Evolutionary conservation across 768 basidiomycete species (phyloP).

Genomic region (Leccinum subtestaceum): DNA sequence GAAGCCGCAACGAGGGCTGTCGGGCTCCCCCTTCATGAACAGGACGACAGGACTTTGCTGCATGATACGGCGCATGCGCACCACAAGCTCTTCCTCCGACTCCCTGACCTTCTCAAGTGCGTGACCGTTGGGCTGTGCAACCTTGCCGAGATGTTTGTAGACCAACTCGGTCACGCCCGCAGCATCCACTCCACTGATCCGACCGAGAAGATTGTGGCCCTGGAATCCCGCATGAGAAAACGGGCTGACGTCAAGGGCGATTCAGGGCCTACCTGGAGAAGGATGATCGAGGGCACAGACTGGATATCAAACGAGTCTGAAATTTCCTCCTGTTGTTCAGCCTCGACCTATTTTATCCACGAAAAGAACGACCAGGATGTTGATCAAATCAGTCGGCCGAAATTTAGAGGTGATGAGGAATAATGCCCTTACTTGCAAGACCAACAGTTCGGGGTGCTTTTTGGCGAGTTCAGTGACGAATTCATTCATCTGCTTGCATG

Average conservation of each 20-base stretch:
- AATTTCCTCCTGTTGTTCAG: slow-evolving; percentile 77
- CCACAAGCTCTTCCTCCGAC: slow-evolving; percentile 62
- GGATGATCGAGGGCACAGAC: slow-evolving; percentile 79
- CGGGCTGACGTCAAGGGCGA: background rate
- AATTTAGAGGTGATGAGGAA: background rate
- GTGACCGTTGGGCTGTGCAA: slow-evolving; percentile 1
- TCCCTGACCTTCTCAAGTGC: slow-evolving; percentile 40
- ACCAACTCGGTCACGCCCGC: slow-evolving; percentile 57
- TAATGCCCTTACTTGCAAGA: slow-evolving; percentile 62
- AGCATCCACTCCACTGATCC: slow-evolving; percentile 81
- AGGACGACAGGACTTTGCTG: slow-evolving; percentile 72
- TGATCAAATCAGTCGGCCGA: background rate
- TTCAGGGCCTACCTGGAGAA: slow-evolving; percentile 64
- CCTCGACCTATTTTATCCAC: slow-evolving; percentile 62
- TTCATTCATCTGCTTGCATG: slow-evolving; percentile 86
- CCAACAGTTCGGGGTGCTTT: slow-evolving; percentile 65
- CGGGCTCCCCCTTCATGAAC: slow-evolving; percentile 89
- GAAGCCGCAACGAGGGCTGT: slow-evolving; percentile 81
- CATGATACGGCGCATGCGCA: slow-evolving; percentile 72
- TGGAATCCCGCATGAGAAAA: slow-evolving; percentile 28
- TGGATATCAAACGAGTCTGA: slow-evolving; percentile 91
- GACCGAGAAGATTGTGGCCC: slow-evolving; percentile 85
- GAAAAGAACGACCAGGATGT: background rate
- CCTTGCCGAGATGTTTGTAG: slow-evolving; percentile 48
- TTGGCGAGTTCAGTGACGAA: slow-evolving; percentile 71